Conservation (phyloP, 169 alveolate species). For the Plasmodium vinckei region DNA sequence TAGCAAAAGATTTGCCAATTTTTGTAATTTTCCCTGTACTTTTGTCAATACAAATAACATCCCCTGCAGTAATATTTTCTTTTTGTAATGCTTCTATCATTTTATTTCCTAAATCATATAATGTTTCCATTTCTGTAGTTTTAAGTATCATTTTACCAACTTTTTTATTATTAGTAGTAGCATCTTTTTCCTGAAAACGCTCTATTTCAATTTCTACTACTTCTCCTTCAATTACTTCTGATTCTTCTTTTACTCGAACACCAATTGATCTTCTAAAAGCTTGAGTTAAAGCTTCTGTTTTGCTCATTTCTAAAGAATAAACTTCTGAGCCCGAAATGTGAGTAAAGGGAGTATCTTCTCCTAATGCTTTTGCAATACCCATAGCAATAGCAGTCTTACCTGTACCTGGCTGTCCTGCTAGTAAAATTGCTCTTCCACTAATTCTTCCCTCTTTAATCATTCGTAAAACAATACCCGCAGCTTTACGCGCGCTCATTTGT, state of each 20-base stretch:
- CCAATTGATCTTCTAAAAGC: conserved; percentile 98
- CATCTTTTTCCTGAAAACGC: conserved; percentile 79
- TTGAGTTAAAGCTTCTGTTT: conserved; percentile 96
- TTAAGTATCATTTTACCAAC: conserved; percentile 96
- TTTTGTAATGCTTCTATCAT: conserved; percentile 92
- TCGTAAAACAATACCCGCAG: conserved; percentile 96
- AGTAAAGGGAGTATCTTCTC: conserved; percentile 98
- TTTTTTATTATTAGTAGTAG: conserved; percentile 73
- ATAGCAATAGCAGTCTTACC: conserved; percentile 99
- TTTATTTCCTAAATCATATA: conserved; percentile 96
- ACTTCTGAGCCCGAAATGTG: conserved; percentile 98
- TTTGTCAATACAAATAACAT: conserved; percentile 97
- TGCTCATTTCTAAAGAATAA: conserved; percentile 97
- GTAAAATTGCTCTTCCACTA: conserved; percentile 98
- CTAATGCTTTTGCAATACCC: conserved; percentile 98
- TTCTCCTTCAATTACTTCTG: conserved; percentile 99
- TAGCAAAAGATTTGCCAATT: conserved; percentile 97
- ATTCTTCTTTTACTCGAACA: conserved; percentile 98
- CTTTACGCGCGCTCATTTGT: conserved; percentile 94
- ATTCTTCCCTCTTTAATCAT: conserved; percentile 97
- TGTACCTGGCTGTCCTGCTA: conserved; percentile 99
- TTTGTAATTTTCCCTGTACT: conserved; percentile 97
- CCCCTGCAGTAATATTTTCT: conserved; percentile 92
- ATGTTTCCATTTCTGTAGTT: conserved; percentile 99
- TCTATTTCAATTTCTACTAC: conserved; percentile 99